Conservation (phyloP, 2,329 filamentous ascomycete genomes). For the Dryadomyces quercus-mongolicae region DNA sequence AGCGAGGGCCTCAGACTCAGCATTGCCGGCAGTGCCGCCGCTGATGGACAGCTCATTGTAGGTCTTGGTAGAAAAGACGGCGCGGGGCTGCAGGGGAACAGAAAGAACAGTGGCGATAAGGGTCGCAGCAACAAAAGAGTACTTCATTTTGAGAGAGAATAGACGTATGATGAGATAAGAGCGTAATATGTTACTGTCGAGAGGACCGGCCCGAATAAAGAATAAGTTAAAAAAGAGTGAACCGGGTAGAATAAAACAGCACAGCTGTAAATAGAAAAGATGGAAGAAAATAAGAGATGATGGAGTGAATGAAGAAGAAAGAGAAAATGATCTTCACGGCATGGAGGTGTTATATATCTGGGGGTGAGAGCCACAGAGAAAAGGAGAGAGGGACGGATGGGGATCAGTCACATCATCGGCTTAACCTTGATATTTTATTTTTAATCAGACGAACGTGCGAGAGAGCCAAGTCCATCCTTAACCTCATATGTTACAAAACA, state of each 20-base stretch:
- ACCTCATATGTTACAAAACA: background rate
- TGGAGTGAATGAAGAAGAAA: background rate
- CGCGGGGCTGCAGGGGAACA: constrained; percentile 14
- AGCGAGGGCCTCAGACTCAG: constrained; percentile 20
- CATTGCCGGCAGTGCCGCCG: constrained; percentile 21
- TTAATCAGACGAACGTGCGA: background rate
- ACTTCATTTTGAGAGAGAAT: constrained; percentile 15
- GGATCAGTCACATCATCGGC: background rate
- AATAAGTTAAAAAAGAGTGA: constrained; percentile 6
- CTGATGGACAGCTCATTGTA: constrained; percentile 26
- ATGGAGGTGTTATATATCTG: constrained; percentile 1
- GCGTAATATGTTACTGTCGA: too few relatives aligned
- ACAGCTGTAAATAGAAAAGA: constrained; percentile 14
- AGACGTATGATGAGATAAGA: background rate
- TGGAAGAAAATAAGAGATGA: constrained; percentile 2
- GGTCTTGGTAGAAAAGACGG: constrained; percentile 17
- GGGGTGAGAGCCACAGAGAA: background rate
- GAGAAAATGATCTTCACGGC: constrained; percentile 1
- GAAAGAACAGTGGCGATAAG: constrained; percentile 12
- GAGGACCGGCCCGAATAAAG: constrained; percentile 1
- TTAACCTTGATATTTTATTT: background rate
- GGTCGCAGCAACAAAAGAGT: constrained; percentile 14
- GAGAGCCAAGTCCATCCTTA: background rate
- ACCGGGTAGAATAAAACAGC: constrained; percentile 14
- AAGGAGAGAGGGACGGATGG: background rate